Base-by-base conservation (phyloP, 2,329 filamentous ascomycete species). In the Cladosporium velox region DNA sequence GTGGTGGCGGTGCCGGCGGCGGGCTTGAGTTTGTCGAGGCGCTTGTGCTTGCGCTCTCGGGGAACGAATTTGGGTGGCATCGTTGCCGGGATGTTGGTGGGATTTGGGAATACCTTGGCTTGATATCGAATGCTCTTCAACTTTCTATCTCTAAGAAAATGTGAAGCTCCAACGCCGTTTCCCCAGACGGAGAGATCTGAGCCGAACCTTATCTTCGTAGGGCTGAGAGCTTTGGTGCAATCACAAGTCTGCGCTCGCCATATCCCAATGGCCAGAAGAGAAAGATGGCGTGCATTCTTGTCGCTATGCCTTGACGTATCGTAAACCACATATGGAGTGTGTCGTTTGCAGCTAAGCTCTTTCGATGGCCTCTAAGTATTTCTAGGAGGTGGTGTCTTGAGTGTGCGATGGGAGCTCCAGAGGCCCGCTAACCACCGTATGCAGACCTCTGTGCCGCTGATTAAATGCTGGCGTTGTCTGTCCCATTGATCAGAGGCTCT, bases 1-100 rank as follows among this genome's bases (percentile, higher is more conserved):
- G 47, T 34, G 7, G 12, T 18, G n/a, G 30, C 5, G n/a, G 38
- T 54, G 30, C 34, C 32, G 15, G 65, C 26, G 32, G 34, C 49
- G 30, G 58, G 55, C 24, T 66, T 61, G 72, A 87, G 81, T 49
- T 89, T 87, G 34, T 89, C 90, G 24, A 91, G 81, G 44, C 87
- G 88, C 73, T 84, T 84, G 71, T 87, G 85, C 73, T 88, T 88
- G 65, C 86, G 83, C 74, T 86, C 82, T 54, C 86, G 80, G 34
- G 85, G 85, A 15, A 84, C 80, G 69, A 83, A 85, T 68, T 83
- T 83, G 52, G 77, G 76, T 75, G 78, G 77, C 78, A 80, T 80
- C 21, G 10, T 59, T 71, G 47, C 44, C 38, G 30, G 5, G 26
- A 12, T 21, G 21, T 14, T 54, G 28, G 51, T 38, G 14, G 8